Base-by-base conservation (phyloP, 495 filamentous ascomycete species). In the Darksidea phi region DNA sequence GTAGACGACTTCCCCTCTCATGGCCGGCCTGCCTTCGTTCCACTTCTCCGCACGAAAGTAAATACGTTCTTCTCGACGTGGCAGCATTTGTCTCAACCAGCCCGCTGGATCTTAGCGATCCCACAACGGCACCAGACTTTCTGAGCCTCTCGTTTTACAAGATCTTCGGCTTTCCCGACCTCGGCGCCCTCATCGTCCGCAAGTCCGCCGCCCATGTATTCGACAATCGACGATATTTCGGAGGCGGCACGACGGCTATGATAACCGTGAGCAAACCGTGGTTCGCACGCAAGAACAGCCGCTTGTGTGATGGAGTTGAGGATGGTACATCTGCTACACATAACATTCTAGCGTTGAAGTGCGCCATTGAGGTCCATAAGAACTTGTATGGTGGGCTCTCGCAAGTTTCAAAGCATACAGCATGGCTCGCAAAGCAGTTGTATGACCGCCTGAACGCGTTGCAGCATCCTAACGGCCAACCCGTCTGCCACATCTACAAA, bases 261-360 rank as follows among this genome's bases (percentile, higher is more conserved):
- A 79, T 91, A 24, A 81, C 80, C 15, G 78, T 77, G 21, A 77
- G 78, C 12, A 75, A 79, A 25, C 77, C 78, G n/a, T 91, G 85
- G 84, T 85, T 88, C 72, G 76, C 79, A 26, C 83, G 71, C 42
- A 90, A 85, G 63, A 76, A 80, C 32, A 72, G 73, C 20, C 70
- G 71, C 37, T 70, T 90, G 2, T 87, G 90, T 60, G 84, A 88
- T 45, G 77, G 76, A 18, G 77, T 92, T 1, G 89, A 92, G 64
- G 89, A 93, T 71, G 89, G 89, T 2, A 92, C 88, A 6, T 70
- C 88, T 6, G 86, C 88, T n/a, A 88, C 90, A 63, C 89, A 90
- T 71, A 86, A 75, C 64, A 90, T 92, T 61, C 70, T 90, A 24
- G 88, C 86, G 0, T 79, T 93, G 10, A 84, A 82, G 0, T 79